Evolutionary conservation across 2,329 filamentous ascomycete species (phyloP).

Genomic region (Phoma sp.): DNA sequence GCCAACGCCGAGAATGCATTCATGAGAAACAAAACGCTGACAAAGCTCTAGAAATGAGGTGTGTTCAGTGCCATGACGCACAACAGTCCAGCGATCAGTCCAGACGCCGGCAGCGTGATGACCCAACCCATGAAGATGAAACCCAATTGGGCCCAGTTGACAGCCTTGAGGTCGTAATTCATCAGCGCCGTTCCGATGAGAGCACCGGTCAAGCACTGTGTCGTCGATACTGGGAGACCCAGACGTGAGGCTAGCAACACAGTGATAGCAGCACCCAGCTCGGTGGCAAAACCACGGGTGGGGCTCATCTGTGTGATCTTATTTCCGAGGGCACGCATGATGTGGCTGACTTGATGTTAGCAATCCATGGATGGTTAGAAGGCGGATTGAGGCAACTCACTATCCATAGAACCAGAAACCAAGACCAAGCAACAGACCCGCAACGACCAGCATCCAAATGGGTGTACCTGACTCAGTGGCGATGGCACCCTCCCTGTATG

Average conservation of each 20-base stretch:
- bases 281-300: conserved; percentile 55
- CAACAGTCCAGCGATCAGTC: conserved; percentile 49
- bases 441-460: conserved; percentile 65
- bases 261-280: conserved; percentile 61
- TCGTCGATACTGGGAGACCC: conserved; percentile 68
- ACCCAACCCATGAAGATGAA: conserved; percentile 54
- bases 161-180: conserved; percentile 44
- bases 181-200: conserved; percentile 36
- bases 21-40: not conserved
- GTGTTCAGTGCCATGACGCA: conserved; percentile 53
- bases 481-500: conserved; percentile 61
- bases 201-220: conserved; percentile 58
- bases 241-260: conserved; percentile 68
- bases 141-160: conserved; percentile 52
- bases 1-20: not conserved
- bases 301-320: conserved; percentile 67
- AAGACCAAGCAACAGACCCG: conserved; percentile 59
- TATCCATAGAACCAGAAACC: conserved; percentile 69
- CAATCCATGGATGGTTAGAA: not conserved
- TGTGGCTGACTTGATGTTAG: conserved; percentile 49
- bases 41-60: conserved; percentile 40
- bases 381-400: not conserved
- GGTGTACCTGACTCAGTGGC: conserved; percentile 59
- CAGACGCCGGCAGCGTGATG: conserved; percentile 51
- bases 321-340: conserved; percentile 68